Evolutionary conservation across 345 rosid species (phyloP), one percentile per base, ranked within the genome.

Genomic region (Eutrema heterophyllum): DNA sequence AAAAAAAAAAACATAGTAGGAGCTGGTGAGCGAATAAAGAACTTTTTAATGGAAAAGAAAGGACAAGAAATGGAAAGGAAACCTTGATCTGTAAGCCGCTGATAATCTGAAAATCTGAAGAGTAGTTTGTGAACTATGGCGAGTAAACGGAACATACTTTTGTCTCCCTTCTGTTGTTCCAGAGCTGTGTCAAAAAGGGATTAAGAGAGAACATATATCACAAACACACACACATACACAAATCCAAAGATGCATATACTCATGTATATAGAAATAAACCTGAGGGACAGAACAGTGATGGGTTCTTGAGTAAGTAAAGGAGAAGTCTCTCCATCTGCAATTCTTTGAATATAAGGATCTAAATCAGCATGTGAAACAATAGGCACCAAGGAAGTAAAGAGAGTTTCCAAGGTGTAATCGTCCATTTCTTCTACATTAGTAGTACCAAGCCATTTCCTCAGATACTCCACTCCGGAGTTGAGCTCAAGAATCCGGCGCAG

Each of bases 101-200:
- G 98, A 89, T 64, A 94, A 77, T 72, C 84, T 85, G 67, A 86
- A 88, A 68, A 86, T 86, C 81, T 91, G 86, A 59, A 91, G 87
- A 68, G 97, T 91, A 6, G 95, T 91, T 45, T 79, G 82, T 6
- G 97, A 79, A 70, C 90, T 91, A 53, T 94, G 93, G 49, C 72
- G 53, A 21, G 96, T 89, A 72, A 94, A 94, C 6, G 98, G 98
- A 15, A 91, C 86, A 57, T 81, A 82, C 75, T 94, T 94, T 67
- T 88, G 97, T 70, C 93, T 84, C 29, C 97, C 97, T 48, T 91
- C 97, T 13, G 98, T 91, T 50, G 98, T 94, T 41, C 98, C 98
- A 40, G 98, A 94, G 82, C 98, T 94, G 66, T 16, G 41, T 39
- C 15, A 48, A 48, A 12, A 30, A 70, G 15, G 13, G 14, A 64